These are phyloP conservation scores for Tagetes erecta DNA, from an alignment of 129 eudicot genomes.

Conservation along the genomic window DNA sequence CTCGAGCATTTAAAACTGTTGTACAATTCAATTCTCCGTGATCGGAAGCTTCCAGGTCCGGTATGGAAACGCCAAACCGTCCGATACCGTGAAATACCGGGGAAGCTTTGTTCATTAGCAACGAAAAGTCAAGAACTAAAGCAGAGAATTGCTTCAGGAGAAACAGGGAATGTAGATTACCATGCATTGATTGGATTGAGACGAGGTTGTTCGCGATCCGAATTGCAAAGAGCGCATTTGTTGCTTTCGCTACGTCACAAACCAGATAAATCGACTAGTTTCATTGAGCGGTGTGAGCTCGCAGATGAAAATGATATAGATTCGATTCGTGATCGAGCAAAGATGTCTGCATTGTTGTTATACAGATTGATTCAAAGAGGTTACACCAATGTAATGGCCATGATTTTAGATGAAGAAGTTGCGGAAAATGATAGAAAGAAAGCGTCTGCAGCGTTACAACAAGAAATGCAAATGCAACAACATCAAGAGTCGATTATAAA, in stretches of 20 bases:
- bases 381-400: conserved; percentile 51
- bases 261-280: conserved; percentile 74
- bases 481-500: conserved; percentile 35
- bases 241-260: conserved; percentile 75
- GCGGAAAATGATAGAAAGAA: conserved; percentile 72
- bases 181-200: conserved; percentile 67
- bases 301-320: conserved; percentile 73
- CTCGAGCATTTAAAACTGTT: conserved; percentile 83
- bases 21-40: conserved; percentile 74
- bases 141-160: conserved; percentile 85
- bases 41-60: conserved; percentile 82
- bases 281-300: conserved; percentile 84
- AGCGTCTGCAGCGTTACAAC: conserved; percentile 50
- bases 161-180: conserved; percentile 89
- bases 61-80: conserved; percentile 75
- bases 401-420: conserved; percentile 60
- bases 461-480: conserved; percentile 46
- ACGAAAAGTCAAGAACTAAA: conserved; percentile 69
- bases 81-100: conserved; percentile 84
- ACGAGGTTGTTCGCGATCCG: conserved; percentile 89
- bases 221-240: conserved; percentile 88
- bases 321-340: conserved; percentile 69
- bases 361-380: conserved; percentile 83
- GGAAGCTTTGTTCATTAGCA: conserved; percentile 54
- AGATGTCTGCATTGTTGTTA: conserved; percentile 68